Evolutionary conservation across 1,139 yeast genomes (phyloP).

Genomic region (Lodderomyces pseudojiufengensis): DNA sequence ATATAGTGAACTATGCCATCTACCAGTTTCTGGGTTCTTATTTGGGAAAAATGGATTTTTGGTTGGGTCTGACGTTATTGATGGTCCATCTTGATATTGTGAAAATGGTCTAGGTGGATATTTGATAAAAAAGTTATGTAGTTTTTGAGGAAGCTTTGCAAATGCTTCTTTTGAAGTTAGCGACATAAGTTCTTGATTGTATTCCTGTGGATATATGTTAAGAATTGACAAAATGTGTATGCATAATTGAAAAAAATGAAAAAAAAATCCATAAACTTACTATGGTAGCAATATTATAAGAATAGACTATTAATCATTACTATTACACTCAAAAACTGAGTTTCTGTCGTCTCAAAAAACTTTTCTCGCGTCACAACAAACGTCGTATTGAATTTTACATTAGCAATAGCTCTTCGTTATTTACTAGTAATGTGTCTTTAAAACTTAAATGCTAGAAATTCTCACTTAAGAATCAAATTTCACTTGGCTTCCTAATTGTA

Average conservation of each 20-base stretch:
- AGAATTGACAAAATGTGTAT: not conserved
- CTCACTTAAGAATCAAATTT: too few species aligned
- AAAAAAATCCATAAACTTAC: slow-evolving; percentile 2
- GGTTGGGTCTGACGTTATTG: slow-evolving; percentile 59
- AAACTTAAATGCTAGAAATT: too few species aligned
- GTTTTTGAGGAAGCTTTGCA: slow-evolving; percentile 62
- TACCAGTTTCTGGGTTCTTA: slow-evolving; percentile 75
- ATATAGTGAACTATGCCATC: slow-evolving; percentile 73
- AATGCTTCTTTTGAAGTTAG: slow-evolving; percentile 41
- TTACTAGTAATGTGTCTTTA: too few species aligned
- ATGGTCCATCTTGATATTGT: slow-evolving; percentile 61
- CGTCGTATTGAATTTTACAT: too few species aligned
- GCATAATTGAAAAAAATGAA: not conserved
- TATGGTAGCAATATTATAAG: slow-evolving; percentile 3
- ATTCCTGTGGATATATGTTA: not conserved
- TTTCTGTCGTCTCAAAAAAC: too few species aligned
- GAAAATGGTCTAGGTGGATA: slow-evolving; percentile 86
- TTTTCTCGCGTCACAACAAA: too few species aligned
- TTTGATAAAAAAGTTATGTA: slow-evolving; percentile 72
- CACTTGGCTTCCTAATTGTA: too few species aligned
- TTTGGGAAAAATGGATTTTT: slow-evolving; percentile 90
- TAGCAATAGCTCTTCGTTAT: too few species aligned
- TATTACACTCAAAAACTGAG: too few species aligned
- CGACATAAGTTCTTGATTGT: slow-evolving; percentile 14
- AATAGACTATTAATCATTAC: too few species aligned